Percentiles rank a stretch among this genome's conserved stretches.
Evolutionary conservation across 768 basidiomycete species (phyloP).

Genomic region (Boletus vermiculosoides): DNA sequence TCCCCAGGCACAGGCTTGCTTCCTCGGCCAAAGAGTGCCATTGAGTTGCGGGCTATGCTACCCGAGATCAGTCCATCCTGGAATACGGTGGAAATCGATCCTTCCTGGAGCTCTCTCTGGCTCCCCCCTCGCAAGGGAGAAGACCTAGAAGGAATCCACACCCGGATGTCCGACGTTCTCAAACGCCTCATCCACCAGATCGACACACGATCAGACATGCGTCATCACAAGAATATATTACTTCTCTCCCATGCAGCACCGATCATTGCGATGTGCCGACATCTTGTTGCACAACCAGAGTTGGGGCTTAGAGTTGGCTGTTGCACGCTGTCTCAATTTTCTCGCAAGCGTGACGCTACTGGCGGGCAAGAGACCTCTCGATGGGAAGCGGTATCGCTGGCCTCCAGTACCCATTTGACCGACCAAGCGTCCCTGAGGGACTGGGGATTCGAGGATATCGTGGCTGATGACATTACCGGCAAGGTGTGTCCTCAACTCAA

Average conservation of each 20-base stretch:
- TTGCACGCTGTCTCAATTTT: constrained; percentile 65
- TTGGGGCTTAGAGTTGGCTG: constrained; percentile 68
- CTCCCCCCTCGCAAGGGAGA: constrained; percentile 76
- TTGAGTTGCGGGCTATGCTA: constrained; percentile 50
- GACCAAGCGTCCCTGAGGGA: constrained; percentile 59
- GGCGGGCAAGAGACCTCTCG: constrained; percentile 38
- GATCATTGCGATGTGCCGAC: constrained; percentile 60
- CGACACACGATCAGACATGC: constrained; percentile 41
- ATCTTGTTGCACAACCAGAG: constrained; percentile 51
- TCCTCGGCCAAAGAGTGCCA: constrained; percentile 64
- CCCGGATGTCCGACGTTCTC: constrained; percentile 54
- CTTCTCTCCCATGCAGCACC: constrained; percentile 78
- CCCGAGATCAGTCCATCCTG: constrained; percentile 63
- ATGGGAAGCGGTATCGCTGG: constrained; percentile 49
- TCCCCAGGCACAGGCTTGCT: constrained; percentile 66
- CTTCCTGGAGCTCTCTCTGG: constrained; percentile 62
- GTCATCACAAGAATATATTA: constrained; percentile 50
- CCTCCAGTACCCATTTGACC: constrained; percentile 54
- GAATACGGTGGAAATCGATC: constrained; percentile 60
- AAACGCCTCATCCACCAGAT: constrained; percentile 49
- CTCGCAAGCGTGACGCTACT: constrained; percentile 30
- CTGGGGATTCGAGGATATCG: constrained; percentile 81
- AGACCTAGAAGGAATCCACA: constrained; percentile 57
- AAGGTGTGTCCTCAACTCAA: constrained; percentile 43
- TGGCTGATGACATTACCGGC: constrained; percentile 48